These are phyloP conservation scores for Ceratocystis ficicola DNA, from an alignment of 2,329 filamentous ascomycete genomes.

Conservation along the genomic window DNA sequence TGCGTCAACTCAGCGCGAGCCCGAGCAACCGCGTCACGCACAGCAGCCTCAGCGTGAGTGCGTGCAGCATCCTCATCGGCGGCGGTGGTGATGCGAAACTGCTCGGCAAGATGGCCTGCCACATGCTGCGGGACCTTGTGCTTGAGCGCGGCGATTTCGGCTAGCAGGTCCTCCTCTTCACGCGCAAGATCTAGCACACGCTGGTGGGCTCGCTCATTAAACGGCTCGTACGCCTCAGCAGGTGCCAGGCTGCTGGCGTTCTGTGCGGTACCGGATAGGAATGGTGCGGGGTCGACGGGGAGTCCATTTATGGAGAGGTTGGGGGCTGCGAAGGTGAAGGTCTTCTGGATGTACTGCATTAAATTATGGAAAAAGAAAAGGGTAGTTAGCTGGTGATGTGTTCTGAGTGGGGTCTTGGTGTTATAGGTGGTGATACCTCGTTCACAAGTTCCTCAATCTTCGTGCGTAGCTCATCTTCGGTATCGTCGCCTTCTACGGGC, in stretches of 20 bases:
- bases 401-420: background rate
- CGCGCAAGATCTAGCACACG: conserved; percentile 48
- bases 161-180: conserved; percentile 51
- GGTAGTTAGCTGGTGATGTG: background rate
- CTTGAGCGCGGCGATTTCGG: conserved; percentile 51
- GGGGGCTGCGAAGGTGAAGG: conserved; percentile 45
- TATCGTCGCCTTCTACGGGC: conserved; percentile 36
- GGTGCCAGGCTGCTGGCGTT: conserved; percentile 24
- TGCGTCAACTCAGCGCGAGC: conserved; percentile 28
- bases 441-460: conserved; percentile 49
- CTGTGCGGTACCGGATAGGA: conserved; percentile 29
- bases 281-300: conserved; percentile 33
- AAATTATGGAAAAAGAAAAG: background rate
- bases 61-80: conserved; percentile 39
- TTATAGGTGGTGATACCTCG: conserved; percentile 34
- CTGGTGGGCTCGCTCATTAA: conserved; percentile 46
- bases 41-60: conserved; percentile 25
- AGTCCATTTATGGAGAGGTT: conserved; percentile 54
- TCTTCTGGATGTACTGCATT: conserved; percentile 47
- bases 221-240: conserved; percentile 44
- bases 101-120: conserved; percentile 35
- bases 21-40: conserved; percentile 23
- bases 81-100: conserved; percentile 31
- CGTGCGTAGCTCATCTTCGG: conserved; percentile 45
- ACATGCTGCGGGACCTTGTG: conserved; percentile 38